Evolutionary conservation across 305 asterid genomes (phyloP), one percentile per base, ranked within the genome.

Genomic region (Solanum aculeatissimum): DNA sequence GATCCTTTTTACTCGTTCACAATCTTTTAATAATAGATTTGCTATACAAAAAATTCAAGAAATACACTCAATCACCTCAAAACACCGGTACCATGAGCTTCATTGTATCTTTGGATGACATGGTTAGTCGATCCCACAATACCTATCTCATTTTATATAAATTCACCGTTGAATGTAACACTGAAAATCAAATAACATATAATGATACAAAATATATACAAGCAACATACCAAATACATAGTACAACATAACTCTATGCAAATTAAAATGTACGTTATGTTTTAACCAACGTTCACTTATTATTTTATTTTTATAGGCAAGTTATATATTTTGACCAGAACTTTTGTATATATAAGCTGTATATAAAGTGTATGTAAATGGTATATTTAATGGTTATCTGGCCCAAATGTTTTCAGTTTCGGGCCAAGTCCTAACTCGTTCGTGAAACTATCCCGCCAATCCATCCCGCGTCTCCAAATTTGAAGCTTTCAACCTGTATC

Each of bases 391-490:
- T 9, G 47, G 15, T 66, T 66, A 21, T 74, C 23, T 0, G 45
- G 43, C 23, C 81, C 81, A 47, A 75, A 47, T 23, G n/a, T 8
- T 51, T 23, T 19, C 57, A 72, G 3, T 43, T 47, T 18, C 8
- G 29, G 65, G 45, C 65, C 47, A 35, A 83, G 66, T 80, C 85
- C 85, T 66, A 83, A 9, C 27, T 81, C 57, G 10, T 65, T 51
- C 3, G 47, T 10, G 77, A 58, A 83, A 63, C 53, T 11, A 68
- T 83, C 85, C 81, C 85, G 85, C 85, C 85, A 68, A 58, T 65
- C 27, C 71, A 82, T 43, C 74, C 63, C 81, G 85, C 85, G 81
- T 74, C 85, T 49, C 79, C 70, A 83, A 51, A 42, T 83, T 83
- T 58, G 65, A 83, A 83, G 85, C 80, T 66, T 18, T 68, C 85